Percentiles rank a stretch among this genome's conserved stretches.
These are phyloP conservation scores for Barnettozyma vustinii DNA, from an alignment of 805 yeast genomes.

Conservation along the genomic window DNA sequence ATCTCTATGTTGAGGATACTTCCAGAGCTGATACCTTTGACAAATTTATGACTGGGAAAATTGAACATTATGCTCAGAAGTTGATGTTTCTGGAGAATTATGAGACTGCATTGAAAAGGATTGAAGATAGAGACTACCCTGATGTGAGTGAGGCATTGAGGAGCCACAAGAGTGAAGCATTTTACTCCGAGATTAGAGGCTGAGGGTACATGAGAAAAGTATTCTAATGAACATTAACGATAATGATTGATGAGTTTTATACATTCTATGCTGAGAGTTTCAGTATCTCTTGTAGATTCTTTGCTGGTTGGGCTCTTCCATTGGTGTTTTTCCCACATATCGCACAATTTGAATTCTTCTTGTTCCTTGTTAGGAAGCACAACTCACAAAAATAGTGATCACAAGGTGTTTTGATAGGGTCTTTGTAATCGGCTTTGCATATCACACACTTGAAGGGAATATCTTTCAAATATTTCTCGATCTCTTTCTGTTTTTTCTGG, in stretches of 20 bases:
- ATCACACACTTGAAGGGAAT: constrained; percentile 59
- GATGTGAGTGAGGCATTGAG: constrained; percentile 3
- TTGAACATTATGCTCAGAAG: constrained; percentile 9
- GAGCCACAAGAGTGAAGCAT: not conserved
- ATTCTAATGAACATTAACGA: not conserved
- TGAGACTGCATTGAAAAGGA: constrained; percentile 7
- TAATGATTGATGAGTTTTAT: not conserved
- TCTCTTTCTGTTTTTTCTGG: constrained; percentile 20
- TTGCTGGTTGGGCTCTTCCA: constrained; percentile 54
- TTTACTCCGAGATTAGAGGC: constrained; percentile 6
- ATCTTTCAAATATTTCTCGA: constrained; percentile 24
- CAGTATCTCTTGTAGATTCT: constrained; percentile 27
- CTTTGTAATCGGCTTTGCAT: constrained; percentile 48
- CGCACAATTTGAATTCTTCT: constrained; percentile 41
- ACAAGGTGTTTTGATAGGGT: constrained; percentile 57
- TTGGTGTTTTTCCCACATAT: constrained; percentile 57
- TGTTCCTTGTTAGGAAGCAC: constrained; percentile 49
- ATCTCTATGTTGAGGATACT: constrained; percentile 16
- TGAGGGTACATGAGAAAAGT: not conserved
- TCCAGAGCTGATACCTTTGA: not conserved
- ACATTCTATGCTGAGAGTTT: constrained; percentile 3
- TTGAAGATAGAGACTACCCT: constrained; percentile 2
- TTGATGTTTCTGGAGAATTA: constrained; percentile 19
- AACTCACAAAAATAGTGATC: constrained; percentile 57
- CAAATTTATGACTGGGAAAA: not conserved